These are phyloP conservation scores for Calocybe indica DNA, from an alignment of 768 basidiomycete species.

Conservation along the genomic window DNA sequence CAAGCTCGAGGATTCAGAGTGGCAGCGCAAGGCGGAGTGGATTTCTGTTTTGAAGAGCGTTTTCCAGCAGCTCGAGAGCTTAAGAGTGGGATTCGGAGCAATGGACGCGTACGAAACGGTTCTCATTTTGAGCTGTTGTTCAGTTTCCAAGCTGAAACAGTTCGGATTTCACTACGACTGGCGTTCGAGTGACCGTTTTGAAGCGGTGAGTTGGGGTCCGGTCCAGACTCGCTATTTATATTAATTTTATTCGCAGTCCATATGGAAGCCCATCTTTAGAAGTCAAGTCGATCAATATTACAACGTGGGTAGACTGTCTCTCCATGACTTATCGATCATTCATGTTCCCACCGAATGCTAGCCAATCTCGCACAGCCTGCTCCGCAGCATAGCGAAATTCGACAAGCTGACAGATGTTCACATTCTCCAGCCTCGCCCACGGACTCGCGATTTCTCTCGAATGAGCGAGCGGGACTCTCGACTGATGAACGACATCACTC, in stretches of 20 bases:
- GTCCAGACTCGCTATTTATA: slow-evolving; percentile 3
- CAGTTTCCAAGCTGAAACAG: slow-evolving; percentile 7
- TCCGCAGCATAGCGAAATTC: slow-evolving; percentile 7
- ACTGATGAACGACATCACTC: slow-evolving; percentile 8
- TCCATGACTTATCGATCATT: too few relatives aligned
- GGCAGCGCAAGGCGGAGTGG: slow-evolving; percentile 6
- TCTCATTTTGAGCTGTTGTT: slow-evolving; percentile 7
- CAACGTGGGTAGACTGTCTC: too few relatives aligned
- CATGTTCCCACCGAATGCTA: neutral
- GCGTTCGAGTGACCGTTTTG: neutral
- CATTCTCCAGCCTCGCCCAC: slow-evolving; percentile 16
- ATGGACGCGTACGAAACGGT: slow-evolving; percentile 4
- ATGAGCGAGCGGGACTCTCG: slow-evolving; percentile 1
- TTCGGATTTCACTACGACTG: slow-evolving; percentile 13
- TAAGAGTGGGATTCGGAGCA: slow-evolving; percentile 11
- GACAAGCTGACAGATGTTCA: slow-evolving; percentile 15
- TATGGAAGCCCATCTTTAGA: too few relatives aligned
- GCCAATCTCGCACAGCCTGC: slow-evolving; percentile 9
- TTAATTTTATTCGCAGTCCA: neutral
- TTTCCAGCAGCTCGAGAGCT: slow-evolving; percentile 9
- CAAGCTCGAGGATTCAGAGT: neutral
- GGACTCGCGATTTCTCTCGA: slow-evolving; percentile 1
- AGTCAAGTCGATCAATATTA: too few relatives aligned
- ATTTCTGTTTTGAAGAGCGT: slow-evolving; percentile 1
- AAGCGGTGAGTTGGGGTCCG: neutral